Base-by-base conservation (phyloP, 2,329 filamentous ascomycete genomes). In the Fusarium chaquense region DNA sequence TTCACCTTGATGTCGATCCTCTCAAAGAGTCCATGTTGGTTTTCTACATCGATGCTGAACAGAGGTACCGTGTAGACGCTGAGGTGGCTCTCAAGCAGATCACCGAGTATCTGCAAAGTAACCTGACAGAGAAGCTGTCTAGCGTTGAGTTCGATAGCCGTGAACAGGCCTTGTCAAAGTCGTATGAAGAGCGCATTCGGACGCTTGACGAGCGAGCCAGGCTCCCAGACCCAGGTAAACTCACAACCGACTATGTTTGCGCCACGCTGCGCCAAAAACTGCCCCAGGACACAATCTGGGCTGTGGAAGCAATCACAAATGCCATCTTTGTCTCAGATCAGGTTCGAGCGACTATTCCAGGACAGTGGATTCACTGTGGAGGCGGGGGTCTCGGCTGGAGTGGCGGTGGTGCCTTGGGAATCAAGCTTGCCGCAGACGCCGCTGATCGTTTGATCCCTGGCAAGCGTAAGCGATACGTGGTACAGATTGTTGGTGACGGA, bases 1-100 rank as follows among this genome's bases (percentile, higher is more conserved):
- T 70, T 2, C 67, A 70, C 6, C 43, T 70, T 2, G 67, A 70
- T 3, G 58, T 62, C 1, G 67, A 70, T 18, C 66, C 66, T 0
- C 32, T 70, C 6, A 70, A 70, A 11, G 52, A 59, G 9, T 28
- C 20, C 0, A 70, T 49, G 50, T 1, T 62, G 20, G 61, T 53
- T 20, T 65, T 53, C 16, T 69, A 53, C 6, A 67, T 67, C 2
- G 43, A 63, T 20, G 51, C 65, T 2, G 51, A 63, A 6, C 64
- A 63, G n/a, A 33, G 65, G 8, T 67, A 67, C 11, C 63, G 63
- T 1, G 65, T 67, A 1, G 63, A 67, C 9, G 58, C 65, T 0
- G 53, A 61, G 16, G 32, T 16, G 0, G 53, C 51, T 0, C 18
- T 67, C 1, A 26, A 47, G 6, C 65, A 67, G 12, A 65, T 65